Evolutionary conservation across 768 basidiomycete genomes (phyloP).

Genomic region (Stropharia rugosoannulata): DNA sequence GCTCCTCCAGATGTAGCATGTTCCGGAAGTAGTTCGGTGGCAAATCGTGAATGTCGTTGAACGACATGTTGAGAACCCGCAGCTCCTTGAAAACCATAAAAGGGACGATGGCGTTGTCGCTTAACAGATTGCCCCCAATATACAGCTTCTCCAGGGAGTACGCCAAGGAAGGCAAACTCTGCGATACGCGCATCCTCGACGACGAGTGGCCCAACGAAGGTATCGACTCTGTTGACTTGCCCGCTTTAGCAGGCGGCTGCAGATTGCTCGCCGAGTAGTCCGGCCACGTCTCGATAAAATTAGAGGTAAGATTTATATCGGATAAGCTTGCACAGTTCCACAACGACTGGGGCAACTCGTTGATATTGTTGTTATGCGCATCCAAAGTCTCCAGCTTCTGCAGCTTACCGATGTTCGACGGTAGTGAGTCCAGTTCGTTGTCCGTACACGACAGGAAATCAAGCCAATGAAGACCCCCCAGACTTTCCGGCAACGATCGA

Average conservation of each 20-base stretch:
- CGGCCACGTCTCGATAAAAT: conserved; percentile 73
- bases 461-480: conserved; percentile 73
- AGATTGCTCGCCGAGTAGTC: conserved; percentile 37
- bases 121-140: conserved; percentile 89
- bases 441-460: conserved; percentile 83
- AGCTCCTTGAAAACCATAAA: conserved; percentile 78
- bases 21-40: conserved; percentile 76
- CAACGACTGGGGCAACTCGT: conserved; percentile 69
- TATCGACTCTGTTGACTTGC: conserved; percentile 8
- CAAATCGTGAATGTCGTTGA: conserved; percentile 91
- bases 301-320: conserved; percentile 85
- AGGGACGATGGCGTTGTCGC: conserved; percentile 77
- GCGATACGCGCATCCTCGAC: conserved; percentile 18
- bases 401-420: conserved; percentile 72
- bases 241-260: neutral
- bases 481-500: conserved; percentile 74
- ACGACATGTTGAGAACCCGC: conserved; percentile 84
- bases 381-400: conserved; percentile 77
- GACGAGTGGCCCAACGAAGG: conserved; percentile 28
- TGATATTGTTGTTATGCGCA: conserved; percentile 88
- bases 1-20: conserved; percentile 69
- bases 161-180: conserved; percentile 43
- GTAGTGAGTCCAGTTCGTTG: conserved; percentile 82
- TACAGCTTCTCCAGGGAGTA: conserved; percentile 75
- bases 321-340: conserved; percentile 82